phyloP scores from a whole-genome alignment of 2,329 filamentous ascomycete species.

The Stachybotrys elegans region DNA sequence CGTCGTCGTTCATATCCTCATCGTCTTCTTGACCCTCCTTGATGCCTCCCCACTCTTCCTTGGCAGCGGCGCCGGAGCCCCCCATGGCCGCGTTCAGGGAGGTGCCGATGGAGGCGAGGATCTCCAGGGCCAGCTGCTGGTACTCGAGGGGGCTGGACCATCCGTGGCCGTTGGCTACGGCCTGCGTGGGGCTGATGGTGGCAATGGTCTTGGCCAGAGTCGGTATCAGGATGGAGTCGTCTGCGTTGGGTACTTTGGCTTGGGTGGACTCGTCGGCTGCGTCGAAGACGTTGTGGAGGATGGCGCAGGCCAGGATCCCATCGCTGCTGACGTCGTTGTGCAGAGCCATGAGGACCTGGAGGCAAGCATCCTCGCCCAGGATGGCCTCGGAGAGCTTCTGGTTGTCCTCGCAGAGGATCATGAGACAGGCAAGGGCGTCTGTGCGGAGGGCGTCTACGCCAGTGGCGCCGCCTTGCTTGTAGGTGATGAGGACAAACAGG shows the following conservation, averaged over 20 bases:
- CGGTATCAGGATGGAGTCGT: constrained; percentile 29
- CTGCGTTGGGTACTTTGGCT: constrained; percentile 19
- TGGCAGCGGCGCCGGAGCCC: constrained; percentile 13
- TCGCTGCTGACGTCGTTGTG: constrained; percentile 41
- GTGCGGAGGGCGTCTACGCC: constrained; percentile 35
- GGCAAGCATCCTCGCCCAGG: constrained; percentile 39
- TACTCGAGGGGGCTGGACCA: constrained; percentile 39
- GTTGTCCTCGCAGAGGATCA: constrained; percentile 58
- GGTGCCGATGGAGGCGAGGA: constrained; percentile 60
- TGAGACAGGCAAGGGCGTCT: constrained; percentile 50
- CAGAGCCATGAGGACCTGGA: constrained; percentile 44
- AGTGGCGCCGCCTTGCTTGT: constrained; percentile 35
- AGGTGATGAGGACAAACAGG: constrained; percentile 47
- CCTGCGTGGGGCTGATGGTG: constrained; percentile 19
- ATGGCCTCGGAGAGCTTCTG: constrained; percentile 45
- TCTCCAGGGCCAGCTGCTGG: constrained; percentile 53
- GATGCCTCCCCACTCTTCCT: constrained; percentile 31
- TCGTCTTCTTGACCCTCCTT: constrained; percentile 34
- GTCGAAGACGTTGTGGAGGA: constrained; percentile 58
- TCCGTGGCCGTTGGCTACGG: constrained; percentile 23
- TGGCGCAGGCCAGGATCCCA: constrained; percentile 52
- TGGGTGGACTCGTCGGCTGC: constrained; percentile 23
- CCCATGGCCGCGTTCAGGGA: constrained; percentile 47
- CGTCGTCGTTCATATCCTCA: constrained; percentile 31
- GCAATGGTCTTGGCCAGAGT: constrained; percentile 29